phyloP scores from a whole-genome alignment of 1,284 basidiomycete genomes.

The Crepidotus sp. region DNA sequence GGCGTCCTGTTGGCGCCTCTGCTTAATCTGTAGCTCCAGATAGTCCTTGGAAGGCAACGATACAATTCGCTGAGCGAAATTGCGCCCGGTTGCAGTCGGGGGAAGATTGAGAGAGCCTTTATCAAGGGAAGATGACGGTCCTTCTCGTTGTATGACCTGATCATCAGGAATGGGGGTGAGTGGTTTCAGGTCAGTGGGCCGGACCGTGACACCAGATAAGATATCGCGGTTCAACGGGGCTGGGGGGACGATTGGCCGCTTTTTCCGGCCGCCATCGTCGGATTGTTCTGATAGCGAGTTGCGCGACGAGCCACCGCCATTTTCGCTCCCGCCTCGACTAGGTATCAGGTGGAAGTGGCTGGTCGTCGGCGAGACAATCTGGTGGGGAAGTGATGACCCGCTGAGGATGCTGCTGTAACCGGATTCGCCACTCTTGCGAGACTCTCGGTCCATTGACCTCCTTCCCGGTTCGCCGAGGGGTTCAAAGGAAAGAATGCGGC shows the following conservation, averaged over 20 bases:
- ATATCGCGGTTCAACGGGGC: conserved; percentile 12
- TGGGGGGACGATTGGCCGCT: conserved; percentile 2
- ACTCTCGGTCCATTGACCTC: conserved; percentile 36
- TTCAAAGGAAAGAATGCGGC: conserved; percentile 41
- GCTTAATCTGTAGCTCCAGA: conserved; percentile 23
- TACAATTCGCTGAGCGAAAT: conserved; percentile 14
- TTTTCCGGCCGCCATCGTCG: conserved; percentile 13
- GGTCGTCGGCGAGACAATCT: conserved; percentile 33
- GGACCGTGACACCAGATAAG: conserved; percentile 2
- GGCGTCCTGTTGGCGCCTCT: conserved; percentile 31
- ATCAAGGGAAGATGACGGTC: conserved; percentile 4
- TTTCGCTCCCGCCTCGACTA: conserved; percentile 33
- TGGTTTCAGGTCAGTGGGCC: neutral
- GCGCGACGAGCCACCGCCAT: conserved; percentile 24
- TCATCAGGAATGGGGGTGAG: conserved; percentile 11
- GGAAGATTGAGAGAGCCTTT: conserved; percentile 9
- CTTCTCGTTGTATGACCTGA: too few species aligned
- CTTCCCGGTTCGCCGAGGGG: conserved; percentile 32
- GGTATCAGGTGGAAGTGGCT: conserved; percentile 28
- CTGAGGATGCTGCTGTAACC: conserved; percentile 33
- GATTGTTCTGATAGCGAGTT: conserved; percentile 19
- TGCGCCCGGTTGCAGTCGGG: conserved; percentile 11
- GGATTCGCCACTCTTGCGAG: conserved; percentile 38
- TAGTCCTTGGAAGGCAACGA: conserved; percentile 24
- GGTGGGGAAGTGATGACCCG: conserved; percentile 26